Conservation (phyloP, 306 rosid species). For the Cicer judaicum region DNA sequence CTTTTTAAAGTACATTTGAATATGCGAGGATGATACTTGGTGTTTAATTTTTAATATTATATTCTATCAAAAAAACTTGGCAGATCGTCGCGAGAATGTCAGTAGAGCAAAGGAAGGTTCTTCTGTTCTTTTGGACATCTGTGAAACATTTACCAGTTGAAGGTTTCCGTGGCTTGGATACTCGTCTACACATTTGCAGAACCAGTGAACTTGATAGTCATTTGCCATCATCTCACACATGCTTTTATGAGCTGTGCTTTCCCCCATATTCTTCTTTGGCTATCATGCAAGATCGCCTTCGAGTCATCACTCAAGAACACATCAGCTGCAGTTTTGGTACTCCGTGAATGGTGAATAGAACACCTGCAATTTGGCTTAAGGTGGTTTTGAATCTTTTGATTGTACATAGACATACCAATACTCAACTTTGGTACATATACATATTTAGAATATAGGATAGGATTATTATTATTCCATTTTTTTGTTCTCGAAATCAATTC, state of each 20-base stretch:
- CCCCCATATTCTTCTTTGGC: slow-evolving; percentile 69
- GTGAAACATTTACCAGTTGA: slow-evolving; percentile 88
- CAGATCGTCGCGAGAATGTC: slow-evolving; percentile 83
- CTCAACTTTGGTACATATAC: slow-evolving; percentile 71
- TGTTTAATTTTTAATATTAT: slow-evolving; percentile 34
- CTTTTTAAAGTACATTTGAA: not conserved
- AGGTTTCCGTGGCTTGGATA: slow-evolving; percentile 79
- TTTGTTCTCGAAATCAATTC: slow-evolving; percentile 43
- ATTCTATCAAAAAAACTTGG: slow-evolving; percentile 22
- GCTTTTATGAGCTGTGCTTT: slow-evolving; percentile 75
- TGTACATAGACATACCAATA: slow-evolving; percentile 53
- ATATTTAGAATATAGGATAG: slow-evolving; percentile 45
- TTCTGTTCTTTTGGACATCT: slow-evolving; percentile 92
- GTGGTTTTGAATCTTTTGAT: slow-evolving; percentile 58
- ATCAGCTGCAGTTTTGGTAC: slow-evolving; percentile 75
- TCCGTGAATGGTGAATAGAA: slow-evolving; percentile 34
- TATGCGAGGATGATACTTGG: slow-evolving; percentile 25
- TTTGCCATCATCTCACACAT: slow-evolving; percentile 89
- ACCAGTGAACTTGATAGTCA: slow-evolving; percentile 54
- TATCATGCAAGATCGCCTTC: slow-evolving; percentile 65
- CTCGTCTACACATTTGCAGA: slow-evolving; percentile 68
- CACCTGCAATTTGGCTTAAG: slow-evolving; percentile 40
- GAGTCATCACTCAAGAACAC: slow-evolving; percentile 84
- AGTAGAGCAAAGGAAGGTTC: slow-evolving; percentile 71
- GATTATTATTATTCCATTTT: slow-evolving; percentile 37